Base-by-base conservation (phyloP, 2,329 filamentous ascomycete genomes). In the Pochonia chlamydosporia region DNA sequence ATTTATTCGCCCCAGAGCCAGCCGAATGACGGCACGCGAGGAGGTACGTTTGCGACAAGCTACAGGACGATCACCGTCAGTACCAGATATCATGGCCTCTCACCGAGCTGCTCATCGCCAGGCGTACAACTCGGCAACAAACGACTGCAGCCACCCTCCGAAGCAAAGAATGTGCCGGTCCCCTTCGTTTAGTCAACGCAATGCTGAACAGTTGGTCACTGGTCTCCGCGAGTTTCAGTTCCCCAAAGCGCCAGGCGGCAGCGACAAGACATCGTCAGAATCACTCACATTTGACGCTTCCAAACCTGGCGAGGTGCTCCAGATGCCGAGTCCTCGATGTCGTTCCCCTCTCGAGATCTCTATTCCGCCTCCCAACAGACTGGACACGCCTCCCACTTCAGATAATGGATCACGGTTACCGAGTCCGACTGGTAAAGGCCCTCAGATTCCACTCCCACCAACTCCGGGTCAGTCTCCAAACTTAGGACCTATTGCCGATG, bases 21-120 rank as follows among this genome's bases (percentile, higher is more conserved):
- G 67, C 46, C 71, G 75, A 21, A 82, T 82, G 79, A 63, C 71
- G 40, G 77, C 79, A n/a, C 70, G 79, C 41, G 73, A 80, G 41
- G 76, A 76, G 56, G 54, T 65, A 16, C 59, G 61, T 26, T 52
- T 59, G 16, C 58, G 62, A 26, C 60, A 64, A 40, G 53, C 59
- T 21, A 42, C 54, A 28, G 49, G 54, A 35, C 59, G 63, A 45
- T 61, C 61, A 26, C 62, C 60, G 40, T 64, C 58, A 26, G 52
- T 60, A 9, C 57, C 54, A 3, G 48, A 56, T 44, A 43, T 52
- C 37, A 41, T 39, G 37, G 14, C 50, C 44, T 18, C 49, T 42
- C 46, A 40, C 25, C 43, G 49, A 49, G 20, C 23, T 35, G 37
- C 43, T 26, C 37, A 48, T n/a, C 16, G 40, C 28, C 49, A 52